Percentiles rank a stretch among this genome's conserved stretches.
Evolutionary conservation across 2,329 filamentous ascomycete species (phyloP).

Genomic region (Trichoderma pleuroti): DNA sequence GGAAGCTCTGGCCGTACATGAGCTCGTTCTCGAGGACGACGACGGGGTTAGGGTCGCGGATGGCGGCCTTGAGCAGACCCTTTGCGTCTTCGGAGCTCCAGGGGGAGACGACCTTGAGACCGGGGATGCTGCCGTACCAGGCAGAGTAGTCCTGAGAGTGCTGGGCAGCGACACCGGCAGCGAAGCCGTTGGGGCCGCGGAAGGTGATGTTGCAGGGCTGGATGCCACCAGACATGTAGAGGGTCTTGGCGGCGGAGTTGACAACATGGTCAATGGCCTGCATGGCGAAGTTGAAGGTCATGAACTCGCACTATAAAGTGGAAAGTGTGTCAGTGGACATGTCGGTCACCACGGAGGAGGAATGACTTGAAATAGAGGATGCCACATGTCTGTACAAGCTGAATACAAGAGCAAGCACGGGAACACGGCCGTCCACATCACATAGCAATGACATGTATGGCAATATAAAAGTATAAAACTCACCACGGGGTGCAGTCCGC

Average conservation of each 20-base stretch:
- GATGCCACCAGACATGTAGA: conserved; percentile 99
- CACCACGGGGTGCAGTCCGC: conserved; percentile 89
- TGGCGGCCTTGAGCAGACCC: conserved; percentile 94
- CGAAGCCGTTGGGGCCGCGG: conserved; percentile 98
- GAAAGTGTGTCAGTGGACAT: background rate
- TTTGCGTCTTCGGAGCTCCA: conserved; percentile 99
- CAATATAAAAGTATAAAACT: conserved; percentile 40
- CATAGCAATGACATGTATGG: background rate
- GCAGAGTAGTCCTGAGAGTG: conserved; percentile 98
- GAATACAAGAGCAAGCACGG: background rate
- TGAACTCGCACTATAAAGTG: conserved; percentile 81
- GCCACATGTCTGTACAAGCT: background rate
- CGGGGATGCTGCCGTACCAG: conserved; percentile 98
- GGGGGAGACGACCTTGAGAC: conserved; percentile 92
- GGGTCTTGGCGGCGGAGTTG: conserved; percentile 98
- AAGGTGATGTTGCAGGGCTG: conserved; percentile 99
- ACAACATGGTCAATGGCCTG: conserved; percentile 99
- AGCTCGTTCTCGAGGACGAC: conserved; percentile 84
- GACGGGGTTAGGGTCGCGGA: conserved; percentile 96
- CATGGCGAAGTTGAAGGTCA: conserved; percentile 99
- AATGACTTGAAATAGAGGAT: background rate
- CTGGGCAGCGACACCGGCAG: conserved; percentile 90
- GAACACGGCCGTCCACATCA: background rate
- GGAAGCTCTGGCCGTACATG: conserved; percentile 92
- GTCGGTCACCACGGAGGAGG: too few species aligned